Conservation (phyloP, 2,329 filamentous ascomycete species). For the Ophiostoma sp. region DNA sequence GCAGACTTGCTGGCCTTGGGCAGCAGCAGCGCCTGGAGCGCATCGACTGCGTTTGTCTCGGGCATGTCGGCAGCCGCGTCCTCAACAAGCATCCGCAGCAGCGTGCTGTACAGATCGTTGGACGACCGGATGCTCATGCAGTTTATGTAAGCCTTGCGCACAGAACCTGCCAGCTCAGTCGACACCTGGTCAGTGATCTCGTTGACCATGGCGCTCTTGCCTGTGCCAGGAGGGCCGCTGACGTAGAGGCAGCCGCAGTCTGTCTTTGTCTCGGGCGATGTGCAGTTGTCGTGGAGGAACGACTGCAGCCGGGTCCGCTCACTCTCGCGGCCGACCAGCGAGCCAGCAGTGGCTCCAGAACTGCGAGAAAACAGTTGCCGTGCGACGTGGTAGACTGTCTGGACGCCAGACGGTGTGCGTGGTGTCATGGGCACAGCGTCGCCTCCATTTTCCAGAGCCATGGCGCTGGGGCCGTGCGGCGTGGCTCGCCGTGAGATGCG, state of each 20-base stretch:
- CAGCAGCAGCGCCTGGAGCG: conserved; percentile 66
- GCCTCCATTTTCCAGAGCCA: background rate
- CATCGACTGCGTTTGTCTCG: conserved; percentile 62
- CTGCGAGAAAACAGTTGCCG: conserved; percentile 82
- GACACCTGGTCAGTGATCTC: conserved; percentile 63
- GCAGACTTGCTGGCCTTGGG: conserved; percentile 39
- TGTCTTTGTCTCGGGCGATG: conserved; percentile 38
- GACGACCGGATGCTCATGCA: conserved; percentile 95
- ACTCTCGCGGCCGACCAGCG: conserved; percentile 71
- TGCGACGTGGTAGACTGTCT: conserved; percentile 80
- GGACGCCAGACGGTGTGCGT: conserved; percentile 59
- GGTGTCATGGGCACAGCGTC: conserved; percentile 46
- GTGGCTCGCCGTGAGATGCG: conserved; percentile 73
- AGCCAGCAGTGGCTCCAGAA: conserved; percentile 64
- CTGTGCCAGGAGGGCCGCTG: conserved; percentile 90
- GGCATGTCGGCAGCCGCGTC: conserved; percentile 37
- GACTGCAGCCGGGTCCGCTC: conserved; percentile 58
- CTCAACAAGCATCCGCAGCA: conserved; percentile 59
- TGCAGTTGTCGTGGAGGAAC: conserved; percentile 54
- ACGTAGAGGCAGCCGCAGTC: conserved; percentile 84
- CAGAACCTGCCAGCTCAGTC: conserved; percentile 41
- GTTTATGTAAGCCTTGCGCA: conserved; percentile 78
- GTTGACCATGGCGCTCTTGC: conserved; percentile 89
- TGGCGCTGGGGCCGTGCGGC: conserved; percentile 46
- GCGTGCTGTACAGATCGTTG: conserved; percentile 73